phyloP scores from a whole-genome alignment of 2,329 filamentous ascomycete species.

The Keithomyces neogunnii region DNA sequence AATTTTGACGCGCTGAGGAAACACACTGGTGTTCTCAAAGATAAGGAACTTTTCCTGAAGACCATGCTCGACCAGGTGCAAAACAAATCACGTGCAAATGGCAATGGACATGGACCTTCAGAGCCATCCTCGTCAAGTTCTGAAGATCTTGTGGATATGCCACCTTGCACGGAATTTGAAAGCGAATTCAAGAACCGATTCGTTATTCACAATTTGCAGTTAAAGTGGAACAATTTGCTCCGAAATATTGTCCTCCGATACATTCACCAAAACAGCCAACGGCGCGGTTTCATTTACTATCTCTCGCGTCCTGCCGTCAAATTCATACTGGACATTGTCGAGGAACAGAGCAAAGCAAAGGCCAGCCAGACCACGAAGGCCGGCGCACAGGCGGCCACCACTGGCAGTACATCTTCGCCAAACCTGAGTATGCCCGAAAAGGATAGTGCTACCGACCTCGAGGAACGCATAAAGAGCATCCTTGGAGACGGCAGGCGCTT shows the following conservation, averaged over 20 bases:
- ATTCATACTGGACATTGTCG: conserved; percentile 95
- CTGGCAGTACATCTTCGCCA: conserved; percentile 24
- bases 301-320: conserved; percentile 92
- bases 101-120: conserved; percentile 20
- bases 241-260: conserved; percentile 96
- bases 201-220: conserved; percentile 92
- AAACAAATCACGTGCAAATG: conserved; percentile 23
- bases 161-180: conserved; percentile 69
- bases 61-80: conserved; percentile 46
- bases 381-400: conserved; percentile 14
- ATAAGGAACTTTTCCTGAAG: conserved; percentile 51
- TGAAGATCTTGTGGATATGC: conserved; percentile 49
- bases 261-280: conserved; percentile 93
- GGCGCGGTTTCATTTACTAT: conserved; percentile 95
- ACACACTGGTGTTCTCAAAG: conserved; percentile 46
- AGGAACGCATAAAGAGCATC: conserved; percentile 79
- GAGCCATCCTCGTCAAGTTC: conserved; percentile 22
- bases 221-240: conserved; percentile 97
- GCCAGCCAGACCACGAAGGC: conserved; percentile 19
- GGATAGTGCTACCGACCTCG: conserved; percentile 56
- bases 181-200: conserved; percentile 98
- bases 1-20: conserved; percentile 53
- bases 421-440: conserved; percentile 39
- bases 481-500: conserved; percentile 77
- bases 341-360: conserved; percentile 78